Evolutionary conservation across 2,329 filamentous ascomycete species (phyloP).

Genomic region (Verticillium nonalfalfae): DNA sequence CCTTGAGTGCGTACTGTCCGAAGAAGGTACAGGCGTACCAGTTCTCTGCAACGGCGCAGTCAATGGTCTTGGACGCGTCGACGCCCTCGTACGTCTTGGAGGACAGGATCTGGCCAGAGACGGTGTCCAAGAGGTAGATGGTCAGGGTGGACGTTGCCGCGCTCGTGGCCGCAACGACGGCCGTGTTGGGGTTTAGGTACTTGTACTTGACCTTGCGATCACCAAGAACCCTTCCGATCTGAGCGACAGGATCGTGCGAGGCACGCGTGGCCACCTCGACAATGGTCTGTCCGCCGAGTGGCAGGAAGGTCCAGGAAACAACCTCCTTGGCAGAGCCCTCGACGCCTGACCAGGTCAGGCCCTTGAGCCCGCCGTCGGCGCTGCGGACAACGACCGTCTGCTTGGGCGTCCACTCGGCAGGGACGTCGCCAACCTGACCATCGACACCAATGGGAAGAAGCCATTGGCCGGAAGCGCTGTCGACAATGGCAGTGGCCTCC

Average conservation of each 20-base stretch:
- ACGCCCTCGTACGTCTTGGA: conserved; percentile 66
- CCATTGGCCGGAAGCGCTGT: conserved; percentile 44
- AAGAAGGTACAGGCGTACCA: conserved; percentile 88
- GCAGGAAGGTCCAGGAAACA: conserved; percentile 67
- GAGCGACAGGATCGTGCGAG: conserved; percentile 79
- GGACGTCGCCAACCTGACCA: conserved; percentile 41
- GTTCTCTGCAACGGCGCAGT: conserved; percentile 82
- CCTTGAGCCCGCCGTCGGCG: conserved; percentile 43
- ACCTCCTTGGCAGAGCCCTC: conserved; percentile 35
- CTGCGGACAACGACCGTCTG: conserved; percentile 49
- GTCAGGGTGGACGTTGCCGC: conserved; percentile 54
- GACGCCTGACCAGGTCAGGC: conserved; percentile 42
- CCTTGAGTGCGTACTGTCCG: conserved; percentile 50
- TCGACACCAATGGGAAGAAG: conserved; percentile 45
- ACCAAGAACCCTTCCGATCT: conserved; percentile 88
- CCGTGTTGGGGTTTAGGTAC: conserved; percentile 83
- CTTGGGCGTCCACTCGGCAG: conserved; percentile 38
- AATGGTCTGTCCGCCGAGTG: conserved; percentile 61
- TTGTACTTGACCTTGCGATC: conserved; percentile 95
- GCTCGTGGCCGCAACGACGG: conserved; percentile 66
- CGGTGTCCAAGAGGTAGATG: conserved; percentile 76
- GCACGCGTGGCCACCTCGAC: conserved; percentile 62
- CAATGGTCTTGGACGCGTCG: conserved; percentile 66
- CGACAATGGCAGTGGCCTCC: conserved; percentile 39
- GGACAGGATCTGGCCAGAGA: conserved; percentile 76